phyloP scores from a whole-genome alignment of 2,329 filamentous ascomycete genomes.

The Biscogniauxia mediterranea region DNA sequence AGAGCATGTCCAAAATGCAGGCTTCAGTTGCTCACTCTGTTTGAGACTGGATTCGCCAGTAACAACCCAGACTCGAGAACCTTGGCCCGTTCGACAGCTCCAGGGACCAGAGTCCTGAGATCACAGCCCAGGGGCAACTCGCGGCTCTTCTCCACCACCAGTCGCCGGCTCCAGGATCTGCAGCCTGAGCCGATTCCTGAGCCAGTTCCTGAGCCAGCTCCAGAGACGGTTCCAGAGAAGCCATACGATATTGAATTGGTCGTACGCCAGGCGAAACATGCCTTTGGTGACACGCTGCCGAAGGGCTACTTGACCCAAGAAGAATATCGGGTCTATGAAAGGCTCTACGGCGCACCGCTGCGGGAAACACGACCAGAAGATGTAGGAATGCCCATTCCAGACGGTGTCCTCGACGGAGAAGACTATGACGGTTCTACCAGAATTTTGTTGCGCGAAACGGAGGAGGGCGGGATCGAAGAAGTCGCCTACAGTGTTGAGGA shows the following conservation, averaged over 20 bases:
- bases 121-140: conserved; percentile 10
- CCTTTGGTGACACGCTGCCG: conserved; percentile 76
- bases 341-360: conserved; percentile 76
- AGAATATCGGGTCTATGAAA: conserved; percentile 73
- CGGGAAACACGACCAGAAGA: conserved; percentile 60
- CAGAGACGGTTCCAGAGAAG: conserved; percentile 15
- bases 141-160: conserved; percentile 27
- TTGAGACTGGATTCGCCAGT: conserved; percentile 35
- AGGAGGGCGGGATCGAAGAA: conserved; percentile 61
- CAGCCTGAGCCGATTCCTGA: conserved; percentile 12
- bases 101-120: conserved; percentile 9
- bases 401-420: conserved; percentile 14
- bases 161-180: conserved; percentile 17
- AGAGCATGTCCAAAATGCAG: conserved; percentile 39
- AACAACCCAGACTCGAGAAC: conserved; percentile 18
- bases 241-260: conserved; percentile 18
- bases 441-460: conserved; percentile 53
- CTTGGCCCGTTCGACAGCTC: conserved; percentile 11
- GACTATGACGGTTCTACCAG: conserved; percentile 32
- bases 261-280: conserved; percentile 66
- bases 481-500: conserved; percentile 44
- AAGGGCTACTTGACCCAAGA: conserved; percentile 65
- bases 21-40: conserved; percentile 36
- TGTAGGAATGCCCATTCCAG: conserved; percentile 46
- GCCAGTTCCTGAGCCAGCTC: conserved; percentile 6